A percentile compares a stretch with the other conserved stretches of the same genome.
phyloP scores from a whole-genome alignment of 2,329 filamentous ascomycete genomes.

The Septoria petroselini region DNA sequence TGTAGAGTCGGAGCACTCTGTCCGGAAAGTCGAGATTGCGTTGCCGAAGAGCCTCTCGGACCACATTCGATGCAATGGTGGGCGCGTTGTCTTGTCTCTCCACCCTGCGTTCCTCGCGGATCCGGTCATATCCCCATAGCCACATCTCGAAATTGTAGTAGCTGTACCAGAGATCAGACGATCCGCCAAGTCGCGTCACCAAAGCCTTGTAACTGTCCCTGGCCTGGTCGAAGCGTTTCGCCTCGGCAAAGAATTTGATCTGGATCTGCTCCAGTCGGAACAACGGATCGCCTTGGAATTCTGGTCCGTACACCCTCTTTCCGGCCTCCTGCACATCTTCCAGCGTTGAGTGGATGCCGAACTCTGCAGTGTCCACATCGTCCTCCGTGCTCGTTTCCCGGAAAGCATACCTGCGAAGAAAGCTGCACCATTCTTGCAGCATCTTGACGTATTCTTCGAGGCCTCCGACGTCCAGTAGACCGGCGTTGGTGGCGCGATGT shows the following conservation, averaged over 20 bases:
- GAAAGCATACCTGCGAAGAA: slow-evolving; percentile 82
- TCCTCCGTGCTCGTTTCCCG: slow-evolving; percentile 70
- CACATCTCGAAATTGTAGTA: slow-evolving; percentile 93
- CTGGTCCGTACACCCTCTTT: slow-evolving; percentile 70
- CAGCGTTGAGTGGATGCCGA: slow-evolving; percentile 79
- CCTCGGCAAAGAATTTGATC: slow-evolving; percentile 86
- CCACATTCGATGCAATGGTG: slow-evolving; percentile 68
- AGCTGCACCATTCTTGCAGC: slow-evolving; percentile 92
- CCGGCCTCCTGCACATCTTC: slow-evolving; percentile 79
- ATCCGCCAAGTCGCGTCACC: slow-evolving; percentile 65
- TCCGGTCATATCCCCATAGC: slow-evolving; percentile 58
- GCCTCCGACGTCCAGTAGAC: slow-evolving; percentile 78
- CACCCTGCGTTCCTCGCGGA: slow-evolving; percentile 50
- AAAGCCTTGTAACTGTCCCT: slow-evolving; percentile 71
- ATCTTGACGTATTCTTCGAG: slow-evolving; percentile 87
- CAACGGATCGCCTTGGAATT: slow-evolving; percentile 79
- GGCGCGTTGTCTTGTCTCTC: slow-evolving; percentile 60
- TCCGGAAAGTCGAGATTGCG: slow-evolving; percentile 72
- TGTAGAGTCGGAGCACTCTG: slow-evolving; percentile 68
- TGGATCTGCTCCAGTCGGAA: slow-evolving; percentile 89
- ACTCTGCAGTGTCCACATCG: slow-evolving; percentile 80
- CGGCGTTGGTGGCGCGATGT: slow-evolving; percentile 82
- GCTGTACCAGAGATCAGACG: slow-evolving; percentile 88
- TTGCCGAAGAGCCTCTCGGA: slow-evolving; percentile 65
- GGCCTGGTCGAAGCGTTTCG: slow-evolving; percentile 71